These are phyloP conservation scores for Protomyces macrosporus DNA, from an alignment of 1,139 yeast genomes.

Conservation along the genomic window DNA sequence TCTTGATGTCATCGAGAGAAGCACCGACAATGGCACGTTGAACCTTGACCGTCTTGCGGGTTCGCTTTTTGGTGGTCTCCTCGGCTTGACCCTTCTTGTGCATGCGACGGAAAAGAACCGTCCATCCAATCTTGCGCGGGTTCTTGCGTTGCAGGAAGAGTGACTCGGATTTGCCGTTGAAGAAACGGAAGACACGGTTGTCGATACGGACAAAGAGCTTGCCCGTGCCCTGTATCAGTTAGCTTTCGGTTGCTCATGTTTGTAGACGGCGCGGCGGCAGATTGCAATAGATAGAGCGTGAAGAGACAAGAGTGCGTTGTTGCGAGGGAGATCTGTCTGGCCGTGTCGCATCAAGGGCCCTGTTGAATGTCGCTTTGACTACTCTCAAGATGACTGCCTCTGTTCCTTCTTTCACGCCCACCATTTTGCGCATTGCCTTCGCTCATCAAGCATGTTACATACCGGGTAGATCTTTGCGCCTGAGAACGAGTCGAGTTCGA, in stretches of 20 bases:
- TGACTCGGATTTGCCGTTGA: constrained; percentile 94
- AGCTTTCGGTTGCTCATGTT: not conserved
- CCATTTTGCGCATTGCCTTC: not conserved
- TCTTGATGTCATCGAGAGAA: constrained; percentile 96
- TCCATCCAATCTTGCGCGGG: constrained; percentile 99
- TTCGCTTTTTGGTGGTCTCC: constrained; percentile 92
- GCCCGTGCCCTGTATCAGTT: constrained; percentile 47
- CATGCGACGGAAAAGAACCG: constrained; percentile 98
- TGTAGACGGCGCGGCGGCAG: too few relatives aligned
- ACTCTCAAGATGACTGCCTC: too few relatives aligned
- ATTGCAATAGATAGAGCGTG: too few relatives aligned
- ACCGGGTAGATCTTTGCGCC: constrained; percentile 98
- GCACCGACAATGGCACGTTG: constrained; percentile 99
- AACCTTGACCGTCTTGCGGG: constrained; percentile 95
- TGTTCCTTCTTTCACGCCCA: not conserved
- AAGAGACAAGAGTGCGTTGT: too few relatives aligned
- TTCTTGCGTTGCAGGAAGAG: constrained; percentile 99
- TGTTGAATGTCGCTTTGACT: too few relatives aligned
- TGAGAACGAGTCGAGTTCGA: constrained; percentile 99
- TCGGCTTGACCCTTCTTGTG: constrained; percentile 99
- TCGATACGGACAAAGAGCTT: constrained; percentile 98
- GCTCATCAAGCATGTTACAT: constrained; percentile 51
- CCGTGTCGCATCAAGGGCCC: too few relatives aligned
- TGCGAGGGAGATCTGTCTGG: too few relatives aligned
- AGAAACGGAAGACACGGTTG: constrained; percentile 99